Evolutionary conservation across 768 basidiomycete genomes (phyloP).

Genomic region (Leccinum olivaceopallidum): DNA sequence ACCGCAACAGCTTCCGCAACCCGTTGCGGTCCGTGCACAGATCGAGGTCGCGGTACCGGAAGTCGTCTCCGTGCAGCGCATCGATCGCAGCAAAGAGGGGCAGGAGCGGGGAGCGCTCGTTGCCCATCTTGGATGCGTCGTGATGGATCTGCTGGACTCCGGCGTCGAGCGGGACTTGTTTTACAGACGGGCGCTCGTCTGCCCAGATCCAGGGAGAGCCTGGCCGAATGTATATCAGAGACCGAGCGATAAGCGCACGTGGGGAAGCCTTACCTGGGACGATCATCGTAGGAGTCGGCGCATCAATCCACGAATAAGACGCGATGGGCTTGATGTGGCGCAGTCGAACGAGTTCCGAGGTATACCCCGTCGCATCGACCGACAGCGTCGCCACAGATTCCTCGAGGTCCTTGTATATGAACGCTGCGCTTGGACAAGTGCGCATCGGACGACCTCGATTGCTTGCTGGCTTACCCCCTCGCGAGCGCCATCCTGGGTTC

Average conservation of each 20-base stretch:
- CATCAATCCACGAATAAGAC: constrained; percentile 56
- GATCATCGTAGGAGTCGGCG: constrained; percentile 46
- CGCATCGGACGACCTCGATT: background rate
- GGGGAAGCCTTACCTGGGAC: constrained; percentile 43
- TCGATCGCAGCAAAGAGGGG: constrained; percentile 66
- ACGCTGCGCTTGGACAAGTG: constrained; percentile 1
- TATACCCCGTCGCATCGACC: constrained; percentile 2
- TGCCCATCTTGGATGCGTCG: constrained; percentile 47
- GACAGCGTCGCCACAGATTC: constrained; percentile 20
- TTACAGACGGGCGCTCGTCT: constrained; percentile 47
- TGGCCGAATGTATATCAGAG: background rate
- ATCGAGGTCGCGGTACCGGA: constrained; percentile 39
- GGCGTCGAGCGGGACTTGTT: constrained; percentile 52
- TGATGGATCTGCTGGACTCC: constrained; percentile 56
- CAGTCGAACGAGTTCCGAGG: constrained; percentile 33
- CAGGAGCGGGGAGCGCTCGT: constrained; percentile 39
- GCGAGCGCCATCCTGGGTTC: constrained; percentile 10
- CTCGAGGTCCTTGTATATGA: constrained; percentile 26
- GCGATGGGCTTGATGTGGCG: constrained; percentile 44
- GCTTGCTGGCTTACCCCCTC: constrained; percentile 14
- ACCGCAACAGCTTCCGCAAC: constrained; percentile 62
- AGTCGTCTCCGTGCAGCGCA: constrained; percentile 28
- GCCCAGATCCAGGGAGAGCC: constrained; percentile 60
- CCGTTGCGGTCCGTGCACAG: constrained; percentile 64
- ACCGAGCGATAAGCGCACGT: background rate